A percentile compares a stretch with the other conserved stretches of the same genome.
Conservation (phyloP, 2,329 filamentous ascomycete species). For the Corinectria fuckeliana region DNA sequence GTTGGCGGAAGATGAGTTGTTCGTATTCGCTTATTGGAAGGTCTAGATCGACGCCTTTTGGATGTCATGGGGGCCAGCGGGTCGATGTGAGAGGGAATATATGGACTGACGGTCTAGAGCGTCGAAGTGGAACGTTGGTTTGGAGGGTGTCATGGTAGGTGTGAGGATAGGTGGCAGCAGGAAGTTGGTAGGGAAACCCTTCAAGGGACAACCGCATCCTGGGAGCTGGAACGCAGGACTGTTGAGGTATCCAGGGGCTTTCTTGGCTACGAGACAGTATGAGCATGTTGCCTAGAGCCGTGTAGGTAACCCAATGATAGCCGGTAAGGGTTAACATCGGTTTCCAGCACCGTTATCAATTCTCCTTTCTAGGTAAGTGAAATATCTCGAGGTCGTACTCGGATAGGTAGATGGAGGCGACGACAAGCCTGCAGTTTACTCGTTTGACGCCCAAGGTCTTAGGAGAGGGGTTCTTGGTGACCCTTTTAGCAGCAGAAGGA, state of each 20-base stretch:
- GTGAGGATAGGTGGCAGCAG: no score
- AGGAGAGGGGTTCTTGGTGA: neutral
- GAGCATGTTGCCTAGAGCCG: neutral
- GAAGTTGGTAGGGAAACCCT: neutral
- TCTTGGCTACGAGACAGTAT: no score
- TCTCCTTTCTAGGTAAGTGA: neutral
- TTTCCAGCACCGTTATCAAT: neutral
- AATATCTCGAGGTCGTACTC: neutral
- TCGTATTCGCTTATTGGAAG: conserved; percentile 23
- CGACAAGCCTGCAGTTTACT: neutral
- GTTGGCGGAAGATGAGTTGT: conserved; percentile 16
- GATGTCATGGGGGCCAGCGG: neutral
- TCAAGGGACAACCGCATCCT: no score
- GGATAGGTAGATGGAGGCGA: conserved; percentile 2
- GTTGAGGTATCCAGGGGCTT: no score
- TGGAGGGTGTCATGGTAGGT: neutral
- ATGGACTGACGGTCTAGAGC: neutral
- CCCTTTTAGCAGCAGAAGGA: neutral
- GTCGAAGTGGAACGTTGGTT: neutral
- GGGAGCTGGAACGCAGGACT: no score
- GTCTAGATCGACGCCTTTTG: conserved; percentile 10
- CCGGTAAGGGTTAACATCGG: neutral
- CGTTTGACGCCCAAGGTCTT: neutral
- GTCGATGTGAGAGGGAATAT: neutral
- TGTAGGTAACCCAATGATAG: neutral